These are phyloP conservation scores for Penicillium nucicola DNA, from an alignment of 495 filamentous ascomycete species.

Conservation along the genomic window DNA sequence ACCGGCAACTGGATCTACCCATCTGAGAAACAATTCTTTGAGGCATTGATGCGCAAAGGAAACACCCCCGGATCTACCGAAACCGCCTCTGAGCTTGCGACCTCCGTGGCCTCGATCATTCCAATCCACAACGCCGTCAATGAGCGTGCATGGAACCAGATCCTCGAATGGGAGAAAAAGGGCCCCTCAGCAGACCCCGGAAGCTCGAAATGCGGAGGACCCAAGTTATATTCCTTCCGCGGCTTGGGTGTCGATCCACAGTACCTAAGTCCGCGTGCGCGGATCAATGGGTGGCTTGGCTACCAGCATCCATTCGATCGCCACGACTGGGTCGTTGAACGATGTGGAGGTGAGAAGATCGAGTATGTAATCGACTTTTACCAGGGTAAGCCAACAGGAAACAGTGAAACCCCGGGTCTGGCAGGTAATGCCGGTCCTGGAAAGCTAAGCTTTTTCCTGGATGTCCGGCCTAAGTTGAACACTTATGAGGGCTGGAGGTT, in stretches of 20 bases:
- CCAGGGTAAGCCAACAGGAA: constrained; percentile 57
- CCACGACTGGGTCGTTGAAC: constrained; percentile 95
- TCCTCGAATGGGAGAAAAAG: constrained; percentile 77
- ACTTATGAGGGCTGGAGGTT: constrained; percentile 85
- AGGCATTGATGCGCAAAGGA: constrained; percentile 84
- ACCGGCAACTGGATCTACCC: constrained; percentile 95
- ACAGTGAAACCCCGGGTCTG: constrained; percentile 24
- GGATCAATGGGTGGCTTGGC: constrained; percentile 75
- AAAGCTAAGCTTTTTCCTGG: constrained; percentile 86
- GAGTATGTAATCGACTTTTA: constrained; percentile 99
- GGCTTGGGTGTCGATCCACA: constrained; percentile 60
- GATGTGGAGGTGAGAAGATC: constrained; percentile 75
- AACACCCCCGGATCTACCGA: constrained; percentile 40
- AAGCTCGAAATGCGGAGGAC: constrained; percentile 71
- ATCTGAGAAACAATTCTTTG: constrained; percentile 92
- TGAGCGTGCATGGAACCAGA: constrained; percentile 82
- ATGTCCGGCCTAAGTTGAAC: constrained; percentile 94
- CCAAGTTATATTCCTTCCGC: constrained; percentile 77
- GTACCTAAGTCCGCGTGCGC: constrained; percentile 75
- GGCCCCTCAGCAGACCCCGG: constrained; percentile 47
- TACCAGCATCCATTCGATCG: constrained; percentile 92
- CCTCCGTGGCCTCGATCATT: constrained; percentile 84
- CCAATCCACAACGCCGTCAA: constrained; percentile 98
- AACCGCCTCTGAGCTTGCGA: constrained; percentile 45
- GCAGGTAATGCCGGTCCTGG: constrained; percentile 48